These are phyloP conservation scores for Prunus persica DNA, from an alignment of 306 rosid genomes.

Conservation along the genomic window Prunus_persica_NCBIv2 NC_034012.1:7132501-7133000, in stretches of 20 bases:
- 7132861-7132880: constrained; percentile 71
- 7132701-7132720: constrained; percentile 49
- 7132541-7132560: constrained; percentile 3
- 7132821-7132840: constrained; percentile 83
- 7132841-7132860: constrained; percentile 78
- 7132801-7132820: constrained; percentile 75
- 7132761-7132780: constrained; percentile 89
- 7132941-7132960: constrained; percentile 52
- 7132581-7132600: constrained; percentile 95
- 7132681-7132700: constrained; percentile 97
- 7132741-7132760: constrained; percentile 84
- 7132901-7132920: constrained; percentile 63
- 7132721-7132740: constrained; percentile 83
- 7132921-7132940: constrained; percentile 61
- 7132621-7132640: constrained; percentile 90
- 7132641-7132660: constrained; percentile 82
- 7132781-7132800: constrained; percentile 75
- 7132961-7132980: constrained; percentile 44
- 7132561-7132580: constrained; percentile 98
- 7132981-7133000: constrained; percentile 35
- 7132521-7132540: not conserved
- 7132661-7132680: constrained; percentile 84
- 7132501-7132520: not conserved
- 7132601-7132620: constrained; percentile 97
- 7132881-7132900: constrained; percentile 58